Evolutionary conservation across 1,284 basidiomycete species (phyloP).

Genomic region (Cryptococcus maquisensis): DNA sequence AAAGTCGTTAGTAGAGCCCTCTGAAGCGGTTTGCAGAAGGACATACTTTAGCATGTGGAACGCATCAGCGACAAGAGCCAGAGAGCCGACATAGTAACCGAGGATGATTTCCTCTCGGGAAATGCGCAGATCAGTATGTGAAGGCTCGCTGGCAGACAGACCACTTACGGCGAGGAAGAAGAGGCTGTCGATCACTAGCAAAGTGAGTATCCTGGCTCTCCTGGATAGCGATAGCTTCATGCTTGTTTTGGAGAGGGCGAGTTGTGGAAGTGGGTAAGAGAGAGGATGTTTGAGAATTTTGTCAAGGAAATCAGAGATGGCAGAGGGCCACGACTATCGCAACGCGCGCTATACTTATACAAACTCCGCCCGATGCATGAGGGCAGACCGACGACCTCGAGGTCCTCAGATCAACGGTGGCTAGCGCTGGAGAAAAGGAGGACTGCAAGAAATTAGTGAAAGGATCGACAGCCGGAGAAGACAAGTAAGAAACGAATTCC

Average conservation of each 20-base stretch:
- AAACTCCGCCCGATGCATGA: too few species aligned
- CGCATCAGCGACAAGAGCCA: slow-evolving; percentile 91
- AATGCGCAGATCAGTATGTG: neutral
- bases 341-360: too few species aligned
- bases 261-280: too few species aligned
- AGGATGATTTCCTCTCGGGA: slow-evolving; percentile 36
- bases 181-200: slow-evolving; percentile 75
- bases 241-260: neutral
- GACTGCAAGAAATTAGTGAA: too few species aligned
- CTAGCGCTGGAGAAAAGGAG: too few species aligned
- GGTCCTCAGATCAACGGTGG: too few species aligned
- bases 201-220: slow-evolving; percentile 68
- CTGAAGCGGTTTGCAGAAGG: neutral
- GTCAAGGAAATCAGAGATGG: too few species aligned
- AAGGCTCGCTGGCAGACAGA: neutral
- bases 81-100: slow-evolving; percentile 91
- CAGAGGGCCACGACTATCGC: too few species aligned
- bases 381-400: too few species aligned
- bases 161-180: slow-evolving; percentile 83
- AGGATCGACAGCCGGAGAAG: too few species aligned
- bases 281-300: too few species aligned
- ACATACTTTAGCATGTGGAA: slow-evolving; percentile 97
- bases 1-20: neutral
- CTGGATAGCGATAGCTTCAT: slow-evolving; percentile 60
- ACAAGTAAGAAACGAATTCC: too few species aligned